Evolutionary conservation across 495 filamentous ascomycete species (phyloP).

Genomic region (Sabuloglossum arenarium): DNA sequence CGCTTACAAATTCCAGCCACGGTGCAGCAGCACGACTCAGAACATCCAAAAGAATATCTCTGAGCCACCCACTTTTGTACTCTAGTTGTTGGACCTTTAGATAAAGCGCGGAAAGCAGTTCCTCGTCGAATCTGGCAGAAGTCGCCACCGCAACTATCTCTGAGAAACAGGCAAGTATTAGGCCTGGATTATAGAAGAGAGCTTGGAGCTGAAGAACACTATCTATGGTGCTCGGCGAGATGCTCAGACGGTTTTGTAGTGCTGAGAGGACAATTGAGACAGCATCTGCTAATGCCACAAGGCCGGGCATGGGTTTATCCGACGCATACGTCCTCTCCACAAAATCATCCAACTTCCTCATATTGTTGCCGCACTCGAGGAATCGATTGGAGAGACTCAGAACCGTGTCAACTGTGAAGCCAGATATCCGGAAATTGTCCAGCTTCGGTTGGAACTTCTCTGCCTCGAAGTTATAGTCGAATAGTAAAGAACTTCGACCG

Average conservation of each 20-base stretch:
- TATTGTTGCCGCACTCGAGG: slow-evolving; percentile 35
- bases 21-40: slow-evolving; percentile 41
- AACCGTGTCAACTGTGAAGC: slow-evolving; percentile 37
- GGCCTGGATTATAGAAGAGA: slow-evolving; percentile 38
- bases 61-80: slow-evolving; percentile 37
- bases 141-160: slow-evolving; percentile 34
- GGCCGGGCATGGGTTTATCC: slow-evolving; percentile 23
- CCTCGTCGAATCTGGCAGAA: slow-evolving; percentile 37
- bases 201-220: slow-evolving; percentile 50
- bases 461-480: slow-evolving; percentile 38
- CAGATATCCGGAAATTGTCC: slow-evolving; percentile 22
- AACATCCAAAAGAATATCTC: slow-evolving; percentile 41
- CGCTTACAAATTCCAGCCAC: slow-evolving; percentile 50
- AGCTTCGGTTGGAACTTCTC: slow-evolving; percentile 34
- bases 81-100: slow-evolving; percentile 40
- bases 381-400: slow-evolving; percentile 34
- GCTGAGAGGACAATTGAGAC: slow-evolving; percentile 31
- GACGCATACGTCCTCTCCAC: slow-evolving; percentile 21
- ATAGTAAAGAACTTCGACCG: slow-evolving; percentile 64
- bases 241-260: slow-evolving; percentile 33
- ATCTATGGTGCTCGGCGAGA: slow-evolving; percentile 17
- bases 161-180: slow-evolving; percentile 39
- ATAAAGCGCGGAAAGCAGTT: slow-evolving; percentile 46
- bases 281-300: slow-evolving; percentile 39
- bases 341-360: slow-evolving; percentile 25